Evolutionary conservation across 768 basidiomycete species (phyloP), one percentile per base, ranked within the genome.

Genomic region (Leccinum rimulosum): DNA sequence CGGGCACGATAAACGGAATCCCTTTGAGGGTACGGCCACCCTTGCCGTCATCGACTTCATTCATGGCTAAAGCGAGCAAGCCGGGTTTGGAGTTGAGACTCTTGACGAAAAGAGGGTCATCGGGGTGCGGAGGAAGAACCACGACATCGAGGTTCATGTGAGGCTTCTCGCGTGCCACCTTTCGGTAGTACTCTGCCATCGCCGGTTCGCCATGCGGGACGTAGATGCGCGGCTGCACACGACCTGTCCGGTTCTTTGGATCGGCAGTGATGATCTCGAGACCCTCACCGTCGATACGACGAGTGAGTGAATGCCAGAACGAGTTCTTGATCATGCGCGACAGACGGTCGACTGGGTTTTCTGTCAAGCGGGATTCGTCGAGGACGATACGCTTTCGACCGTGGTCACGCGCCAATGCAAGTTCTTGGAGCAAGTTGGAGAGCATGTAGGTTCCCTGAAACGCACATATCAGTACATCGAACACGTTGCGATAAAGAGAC

Each of bases 301-400:
- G 86, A 2, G 97, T 99, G 55, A 99, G 81, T 7, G 95, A 92
- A 71, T 97, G 92, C 96, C 96, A 99, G 79, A 99, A 99, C 3
- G 94, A 95, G 75, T 95, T 86, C 73, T 87, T 89, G 76, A 98
- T 98, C 96, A 98, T 98, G 61, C 96, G 87, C 22, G 92, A 95
- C 48, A 99, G 82, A 47, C 96, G 89, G 73, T 95, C 93, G 54
- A 99, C 96, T 0, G 96, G 96, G 71, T 98, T 98, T 77, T 99
- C 96, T 0, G 91, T 93, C 53, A 99, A 81, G 61, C 96, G 90
- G n/a, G 93, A 88, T 74, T 99, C 97, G 66, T 99, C 97, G n/a
- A 99, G 86, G 19, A 99, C 93, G 70, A 99, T 97, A 8, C 94
- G 90, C 76, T 96, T 96, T 57, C 95, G 82, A 62, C 90, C 89